Evolutionary conservation across 2,329 filamentous ascomycete species (phyloP).

Genomic region (Colletotrichum horii): DNA sequence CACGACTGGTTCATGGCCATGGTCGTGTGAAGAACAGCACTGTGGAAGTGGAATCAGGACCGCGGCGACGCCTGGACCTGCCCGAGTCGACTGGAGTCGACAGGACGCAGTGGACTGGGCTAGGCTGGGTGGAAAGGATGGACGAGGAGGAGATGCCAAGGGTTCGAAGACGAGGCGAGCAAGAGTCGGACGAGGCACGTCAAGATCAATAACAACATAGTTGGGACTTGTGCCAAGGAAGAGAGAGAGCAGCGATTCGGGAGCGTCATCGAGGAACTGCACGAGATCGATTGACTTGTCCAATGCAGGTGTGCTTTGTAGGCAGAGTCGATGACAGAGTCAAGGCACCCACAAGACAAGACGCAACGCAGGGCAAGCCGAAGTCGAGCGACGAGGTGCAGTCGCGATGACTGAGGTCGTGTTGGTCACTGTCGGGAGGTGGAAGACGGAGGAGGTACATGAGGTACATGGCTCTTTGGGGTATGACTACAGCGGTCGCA

Average conservation of each 20-base stretch:
- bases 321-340: not conserved
- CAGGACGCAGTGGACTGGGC: not conserved
- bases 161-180: not conserved
- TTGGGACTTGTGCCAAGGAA: not conserved
- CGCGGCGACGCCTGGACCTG: not conserved
- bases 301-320: not conserved
- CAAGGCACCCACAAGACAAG: not conserved
- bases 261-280: not conserved
- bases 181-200: not conserved
- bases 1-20: not conserved
- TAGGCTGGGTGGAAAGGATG: not conserved
- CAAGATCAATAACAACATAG: not conserved
- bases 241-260: not conserved
- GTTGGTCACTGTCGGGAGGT: not conserved
- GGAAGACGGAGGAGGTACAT: not conserved
- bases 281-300: not conserved
- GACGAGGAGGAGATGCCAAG: not conserved
- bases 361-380: not conserved
- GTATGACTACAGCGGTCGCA: not conserved
- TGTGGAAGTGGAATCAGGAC: not conserved
- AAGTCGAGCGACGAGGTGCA: not conserved
- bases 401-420: not conserved
- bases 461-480: not conserved
- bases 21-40: not conserved
- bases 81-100: not conserved